Conservation (phyloP, 1,284 basidiomycete genomes). For the Moesziomyces globuligerus region DNA sequence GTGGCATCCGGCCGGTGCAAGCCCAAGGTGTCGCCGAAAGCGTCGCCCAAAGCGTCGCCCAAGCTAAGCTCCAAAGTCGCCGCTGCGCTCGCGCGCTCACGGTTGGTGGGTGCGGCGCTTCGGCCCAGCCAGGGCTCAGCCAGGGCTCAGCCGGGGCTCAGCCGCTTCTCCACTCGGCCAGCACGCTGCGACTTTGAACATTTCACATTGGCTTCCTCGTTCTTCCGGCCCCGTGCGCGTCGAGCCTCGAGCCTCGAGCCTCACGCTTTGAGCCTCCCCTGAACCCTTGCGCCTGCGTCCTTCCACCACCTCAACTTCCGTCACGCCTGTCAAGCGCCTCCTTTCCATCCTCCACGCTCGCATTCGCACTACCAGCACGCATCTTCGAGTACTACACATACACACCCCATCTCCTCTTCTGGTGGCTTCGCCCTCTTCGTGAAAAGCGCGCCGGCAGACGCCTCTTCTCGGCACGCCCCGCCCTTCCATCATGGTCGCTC, state of each 20-base stretch:
- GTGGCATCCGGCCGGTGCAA: no score
- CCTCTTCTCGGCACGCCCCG: neutral
- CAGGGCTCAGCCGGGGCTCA: no score
- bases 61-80: no score
- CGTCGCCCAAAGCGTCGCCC: no score
- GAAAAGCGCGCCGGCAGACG: neutral
- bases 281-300: conserved; percentile 12
- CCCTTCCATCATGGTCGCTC: conserved; percentile 15
- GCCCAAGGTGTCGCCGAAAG: no score
- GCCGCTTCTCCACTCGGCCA: conserved; percentile 8
- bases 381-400: neutral
- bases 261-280: conserved; percentile 1
- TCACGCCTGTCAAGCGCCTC: neutral
- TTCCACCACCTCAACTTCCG: neutral
- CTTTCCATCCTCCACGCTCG: neutral
- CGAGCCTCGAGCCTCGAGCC: neutral
- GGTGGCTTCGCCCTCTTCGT: neutral
- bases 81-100: no score
- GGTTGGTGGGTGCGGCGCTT: no score
- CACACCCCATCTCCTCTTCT: conserved; percentile 6
- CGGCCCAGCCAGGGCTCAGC: no score
- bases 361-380: neutral
- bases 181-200: no score
- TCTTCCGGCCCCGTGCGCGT: conserved; percentile 33
- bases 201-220: conserved; percentile 20